These are phyloP conservation scores for Kickxella alabastrina DNA, from an alignment of 192 early-diverging fungal genomes.

Conservation along the genomic window DNA sequence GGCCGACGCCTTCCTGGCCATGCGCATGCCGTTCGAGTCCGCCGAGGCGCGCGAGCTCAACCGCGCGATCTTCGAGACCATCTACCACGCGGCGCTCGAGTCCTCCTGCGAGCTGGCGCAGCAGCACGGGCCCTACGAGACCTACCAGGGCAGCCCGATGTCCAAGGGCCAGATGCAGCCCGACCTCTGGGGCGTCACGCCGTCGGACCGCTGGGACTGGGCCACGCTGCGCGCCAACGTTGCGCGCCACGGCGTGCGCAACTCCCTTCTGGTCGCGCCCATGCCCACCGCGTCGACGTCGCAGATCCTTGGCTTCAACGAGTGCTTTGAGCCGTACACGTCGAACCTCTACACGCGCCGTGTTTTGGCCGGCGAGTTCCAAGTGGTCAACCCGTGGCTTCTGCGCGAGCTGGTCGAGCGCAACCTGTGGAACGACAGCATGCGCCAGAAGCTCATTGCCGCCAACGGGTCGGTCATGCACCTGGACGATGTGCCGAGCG, in stretches of 20 bases:
- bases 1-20: slow-evolving; percentile 92
- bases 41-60: slow-evolving; percentile 78
- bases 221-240: slow-evolving; percentile 71
- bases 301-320: slow-evolving; percentile 97
- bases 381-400: slow-evolving; percentile 96
- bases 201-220: slow-evolving; percentile 91
- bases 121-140: slow-evolving; percentile 73
- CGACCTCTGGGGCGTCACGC: slow-evolving; percentile 86
- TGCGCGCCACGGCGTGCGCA: slow-evolving; percentile 79
- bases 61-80: slow-evolving; percentile 89
- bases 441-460: slow-evolving; percentile 92
- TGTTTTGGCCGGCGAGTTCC: slow-evolving; percentile 96
- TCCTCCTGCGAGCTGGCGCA: slow-evolving; percentile 88
- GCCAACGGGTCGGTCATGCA: slow-evolving; percentile 86
- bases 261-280: slow-evolving; percentile 90
- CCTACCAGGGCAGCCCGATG: slow-evolving; percentile 85
- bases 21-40: slow-evolving; percentile 94
- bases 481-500: slow-evolving; percentile 71
- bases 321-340: slow-evolving; percentile 92
- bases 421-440: slow-evolving; percentile 86
- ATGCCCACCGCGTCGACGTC: slow-evolving; percentile 98
- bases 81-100: slow-evolving; percentile 92
- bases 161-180: slow-evolving; percentile 88
- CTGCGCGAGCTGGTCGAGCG: slow-evolving; percentile 92
- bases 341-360: slow-evolving; percentile 96